Evolutionary conservation across 495 filamentous ascomycete species (phyloP).

Genomic region (Astrocystis sublimbata): DNA sequence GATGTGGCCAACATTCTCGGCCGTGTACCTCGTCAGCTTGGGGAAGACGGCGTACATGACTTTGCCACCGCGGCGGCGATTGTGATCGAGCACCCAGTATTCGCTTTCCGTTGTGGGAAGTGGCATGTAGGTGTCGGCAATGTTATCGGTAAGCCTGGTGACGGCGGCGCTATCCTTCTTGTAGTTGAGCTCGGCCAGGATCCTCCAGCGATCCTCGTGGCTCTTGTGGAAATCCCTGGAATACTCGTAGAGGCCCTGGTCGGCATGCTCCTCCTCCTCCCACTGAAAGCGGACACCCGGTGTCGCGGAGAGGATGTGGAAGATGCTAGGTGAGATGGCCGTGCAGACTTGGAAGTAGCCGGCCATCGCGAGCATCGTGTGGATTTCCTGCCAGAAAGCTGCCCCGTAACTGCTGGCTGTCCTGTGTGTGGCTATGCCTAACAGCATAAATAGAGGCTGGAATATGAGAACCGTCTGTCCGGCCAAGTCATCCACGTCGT

Average conservation of each 20-base stretch:
- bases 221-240: constrained; percentile 27
- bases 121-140: constrained; percentile 4
- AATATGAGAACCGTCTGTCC: constrained; percentile 43
- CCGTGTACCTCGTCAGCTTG: constrained; percentile 35
- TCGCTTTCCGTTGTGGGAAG: constrained; percentile 17
- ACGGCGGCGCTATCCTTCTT: constrained; percentile 3
- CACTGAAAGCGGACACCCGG: constrained; percentile 43
- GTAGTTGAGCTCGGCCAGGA: constrained; percentile 4
- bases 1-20: constrained; percentile 24
- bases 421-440: constrained; percentile 29
- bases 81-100: constrained; percentile 15
- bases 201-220: constrained; percentile 17
- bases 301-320: constrained; percentile 40
- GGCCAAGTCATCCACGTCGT: constrained; percentile 39
- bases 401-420: constrained; percentile 14
- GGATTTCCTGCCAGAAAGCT: constrained; percentile 45
- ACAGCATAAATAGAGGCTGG: constrained; percentile 40
- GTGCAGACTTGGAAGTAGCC: constrained; percentile 46
- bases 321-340: constrained; percentile 47
- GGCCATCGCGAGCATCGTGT: constrained; percentile 46
- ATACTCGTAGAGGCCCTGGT: constrained; percentile 32
- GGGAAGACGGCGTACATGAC: constrained; percentile 45
- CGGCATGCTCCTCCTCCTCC: constrained; percentile 36
- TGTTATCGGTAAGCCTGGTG: neutral
- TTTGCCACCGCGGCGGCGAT: constrained; percentile 39